Conservation (phyloP, 805 yeast species). For the Barnettozyma sp. region DNA sequence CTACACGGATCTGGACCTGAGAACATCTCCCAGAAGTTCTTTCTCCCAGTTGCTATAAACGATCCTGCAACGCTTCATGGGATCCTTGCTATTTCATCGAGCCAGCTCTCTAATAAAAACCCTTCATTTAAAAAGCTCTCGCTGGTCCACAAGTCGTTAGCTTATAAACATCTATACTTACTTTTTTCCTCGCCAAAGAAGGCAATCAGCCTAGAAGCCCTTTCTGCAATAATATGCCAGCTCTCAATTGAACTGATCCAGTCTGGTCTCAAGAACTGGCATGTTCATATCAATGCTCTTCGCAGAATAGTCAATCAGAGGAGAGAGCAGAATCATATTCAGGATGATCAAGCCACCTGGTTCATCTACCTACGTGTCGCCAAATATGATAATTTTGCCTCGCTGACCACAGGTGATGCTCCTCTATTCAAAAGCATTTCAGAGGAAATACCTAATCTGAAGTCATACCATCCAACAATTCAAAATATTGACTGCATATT, state of each 20-base stretch:
- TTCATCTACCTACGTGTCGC: constrained; percentile 13
- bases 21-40: constrained; percentile 14
- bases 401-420: constrained; percentile 11
- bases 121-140: constrained; percentile 7
- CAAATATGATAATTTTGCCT: constrained; percentile 14
- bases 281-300: constrained; percentile 10
- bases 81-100: constrained; percentile 12
- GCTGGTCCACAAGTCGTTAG: constrained; percentile 11
- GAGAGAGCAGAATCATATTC: not conserved
- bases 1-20: constrained; percentile 13
- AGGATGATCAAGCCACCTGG: constrained; percentile 10
- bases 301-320: constrained; percentile 9
- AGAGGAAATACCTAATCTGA: constrained; percentile 3
- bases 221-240: constrained; percentile 13
- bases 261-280: constrained; percentile 12
- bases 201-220: constrained; percentile 7
- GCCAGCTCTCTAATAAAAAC: constrained; percentile 10
- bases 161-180: constrained; percentile 11
- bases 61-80: constrained; percentile 15
- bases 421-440: constrained; percentile 10
- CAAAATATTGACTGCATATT: constrained; percentile 12
- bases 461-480: constrained; percentile 9
- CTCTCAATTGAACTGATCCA: constrained; percentile 12
- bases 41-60: constrained; percentile 11
- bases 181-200: constrained; percentile 3